Evolutionary conservation across 176 grass and related monocot genomes (phyloP), one percentile per base, ranked within the genome.

Genomic region (Juncus effusus): DNA sequence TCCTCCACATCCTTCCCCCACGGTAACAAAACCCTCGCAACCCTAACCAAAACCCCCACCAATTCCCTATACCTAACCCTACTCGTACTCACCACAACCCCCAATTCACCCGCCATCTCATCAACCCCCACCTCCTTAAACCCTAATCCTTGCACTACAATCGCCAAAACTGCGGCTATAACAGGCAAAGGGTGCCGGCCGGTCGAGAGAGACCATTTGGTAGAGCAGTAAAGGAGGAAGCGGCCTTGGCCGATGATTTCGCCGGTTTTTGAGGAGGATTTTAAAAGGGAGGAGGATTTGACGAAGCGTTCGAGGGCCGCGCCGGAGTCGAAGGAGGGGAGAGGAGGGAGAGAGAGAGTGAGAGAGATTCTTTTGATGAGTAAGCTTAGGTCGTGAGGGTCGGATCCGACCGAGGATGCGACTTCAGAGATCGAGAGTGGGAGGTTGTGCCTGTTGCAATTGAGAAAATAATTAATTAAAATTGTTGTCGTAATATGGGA

Each of bases 121-220:
- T 91, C 81, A 19, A 87, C 51, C 4, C 76, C 70, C 54, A 80
- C 49, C 3, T 68, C 45, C 9, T 53, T 38, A 36, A 81, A 50
- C 49, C 81, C 84, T 50, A 87, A 87, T 2, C 63, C 61, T 52
- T 87, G 59, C 6, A 77, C 84, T 12, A 76, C 75, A 14, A 91
- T 74, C 42, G 84, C 60, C 7, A 77, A 51, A 8, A 84, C 38
- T 11, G 74, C 83, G 10, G 84, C 88, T 6, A 87, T 36, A 55
- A 91, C 53, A 3, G 88, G 88, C 1, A 86, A 80, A 0, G 88
- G 88, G 65, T 61, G 76, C 50, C 88, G 64, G 2, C 88, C 88
- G 0, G 88, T 91, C 61, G 88, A 81, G 70, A 91, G 84, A 51
- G 84, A 85, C 84, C 88, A 91, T 61, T 91, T 91, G 56, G 80